A percentile compares a stretch with the other conserved stretches of the same genome.
Evolutionary conservation across 106 monocot genomes (phyloP).

Genomic region (Platanthera zijinensis): DNA sequence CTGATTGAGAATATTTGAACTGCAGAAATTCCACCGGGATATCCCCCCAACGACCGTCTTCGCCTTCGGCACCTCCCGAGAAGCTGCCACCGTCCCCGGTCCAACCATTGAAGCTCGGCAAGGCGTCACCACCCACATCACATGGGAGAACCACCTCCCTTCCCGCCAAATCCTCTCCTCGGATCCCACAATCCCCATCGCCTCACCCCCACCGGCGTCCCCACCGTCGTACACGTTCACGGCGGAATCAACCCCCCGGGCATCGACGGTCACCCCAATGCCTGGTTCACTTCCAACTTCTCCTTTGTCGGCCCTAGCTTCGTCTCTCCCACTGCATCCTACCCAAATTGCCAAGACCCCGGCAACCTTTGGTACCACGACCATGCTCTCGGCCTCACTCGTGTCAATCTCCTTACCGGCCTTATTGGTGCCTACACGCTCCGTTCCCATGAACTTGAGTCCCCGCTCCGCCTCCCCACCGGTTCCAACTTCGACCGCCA

Average conservation of each 20-base stretch:
- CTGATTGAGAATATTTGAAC: neutral
- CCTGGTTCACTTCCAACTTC: constrained; percentile 55
- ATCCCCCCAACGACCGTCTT: constrained; percentile 51
- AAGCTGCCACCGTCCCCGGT: constrained; percentile 59
- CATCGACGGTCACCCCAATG: constrained; percentile 37
- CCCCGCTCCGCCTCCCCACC: constrained; percentile 39
- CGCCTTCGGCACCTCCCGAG: constrained; percentile 37
- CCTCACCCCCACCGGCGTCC: constrained; percentile 24
- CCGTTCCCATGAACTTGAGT: constrained; percentile 36
- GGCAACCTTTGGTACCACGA: constrained; percentile 90
- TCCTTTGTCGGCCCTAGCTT: constrained; percentile 25
- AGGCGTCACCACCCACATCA: constrained; percentile 40
- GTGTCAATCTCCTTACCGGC: constrained; percentile 55
- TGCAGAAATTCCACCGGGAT: constrained; percentile 76
- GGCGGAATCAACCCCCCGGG: constrained; percentile 55
- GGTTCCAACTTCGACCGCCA: constrained; percentile 39
- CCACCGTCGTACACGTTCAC: constrained; percentile 30
- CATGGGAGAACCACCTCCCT: constrained; percentile 74
- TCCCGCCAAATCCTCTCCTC: constrained; percentile 55
- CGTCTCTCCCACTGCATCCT: constrained; percentile 17
- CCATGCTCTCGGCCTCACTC: constrained; percentile 67
- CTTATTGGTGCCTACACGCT: constrained; percentile 64
- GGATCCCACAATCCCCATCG: constrained; percentile 51
- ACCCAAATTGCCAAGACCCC: constrained; percentile 61
- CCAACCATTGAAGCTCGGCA: constrained; percentile 62